Evolutionary conservation across 345 rosid species (phyloP).

Genomic region (Rhodamnia rubescens): DNA sequence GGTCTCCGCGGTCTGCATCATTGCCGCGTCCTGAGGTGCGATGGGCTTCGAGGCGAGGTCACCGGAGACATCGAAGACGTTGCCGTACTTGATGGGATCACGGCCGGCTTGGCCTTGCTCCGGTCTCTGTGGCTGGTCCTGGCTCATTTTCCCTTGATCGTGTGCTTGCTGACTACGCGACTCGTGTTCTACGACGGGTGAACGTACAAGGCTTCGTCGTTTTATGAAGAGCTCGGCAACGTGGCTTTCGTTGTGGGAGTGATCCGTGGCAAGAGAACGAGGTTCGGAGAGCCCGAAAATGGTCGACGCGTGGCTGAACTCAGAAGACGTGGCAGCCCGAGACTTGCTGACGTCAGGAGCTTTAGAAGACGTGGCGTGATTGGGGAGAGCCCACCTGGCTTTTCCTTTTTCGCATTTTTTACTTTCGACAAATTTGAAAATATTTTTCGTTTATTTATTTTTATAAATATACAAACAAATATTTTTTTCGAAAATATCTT

Average conservation of each 20-base stretch:
- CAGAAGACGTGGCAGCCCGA: not conserved
- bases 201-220: not conserved
- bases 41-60: slow-evolving; percentile 35
- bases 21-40: slow-evolving; percentile 57
- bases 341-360: not conserved
- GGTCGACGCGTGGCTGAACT: not conserved
- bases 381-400: not conserved
- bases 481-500: no score
- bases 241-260: not conserved
- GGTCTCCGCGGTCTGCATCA: slow-evolving; percentile 73
- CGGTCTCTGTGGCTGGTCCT: slow-evolving; percentile 44
- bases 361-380: not conserved
- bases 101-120: not conserved
- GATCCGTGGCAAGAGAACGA: not conserved
- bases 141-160: slow-evolving; percentile 32
- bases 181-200: not conserved
- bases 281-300: no score
- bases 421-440: not conserved
- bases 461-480: no score
- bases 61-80: slow-evolving; percentile 45
- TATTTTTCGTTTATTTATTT: no score
- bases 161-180: not conserved
- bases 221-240: not conserved
- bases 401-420: not conserved
- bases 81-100: slow-evolving; percentile 46